phyloP scores from a whole-genome alignment of 495 filamentous ascomycete genomes.

The Filosporella fistucella region DNA sequence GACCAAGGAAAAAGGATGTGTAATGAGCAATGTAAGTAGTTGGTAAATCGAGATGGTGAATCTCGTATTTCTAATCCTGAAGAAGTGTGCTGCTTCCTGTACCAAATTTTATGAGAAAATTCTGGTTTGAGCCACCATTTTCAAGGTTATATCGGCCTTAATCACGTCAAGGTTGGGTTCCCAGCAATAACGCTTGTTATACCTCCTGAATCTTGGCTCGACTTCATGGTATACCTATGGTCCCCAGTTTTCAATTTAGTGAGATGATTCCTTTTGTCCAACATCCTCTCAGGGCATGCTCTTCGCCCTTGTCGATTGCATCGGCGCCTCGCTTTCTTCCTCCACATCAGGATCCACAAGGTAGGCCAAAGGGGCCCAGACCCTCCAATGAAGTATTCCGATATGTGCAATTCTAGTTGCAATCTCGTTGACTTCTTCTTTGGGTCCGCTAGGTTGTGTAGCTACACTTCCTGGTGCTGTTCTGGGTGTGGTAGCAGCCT shows the following conservation, averaged over 20 bases:
- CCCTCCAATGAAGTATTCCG: constrained; percentile 77
- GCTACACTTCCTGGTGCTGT: neutral
- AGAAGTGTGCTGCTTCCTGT: no score
- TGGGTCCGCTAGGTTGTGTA: neutral
- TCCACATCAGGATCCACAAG: constrained; percentile 24
- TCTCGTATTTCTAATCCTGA: no score
- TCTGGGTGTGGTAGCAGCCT: constrained; percentile 34
- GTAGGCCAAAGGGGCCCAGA: constrained; percentile 75
- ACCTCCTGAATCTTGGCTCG: neutral
- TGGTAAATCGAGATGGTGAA: no score
- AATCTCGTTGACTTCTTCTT: constrained; percentile 45
- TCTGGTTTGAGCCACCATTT: no score
- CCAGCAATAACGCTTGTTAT: neutral
- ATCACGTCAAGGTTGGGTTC: no score
- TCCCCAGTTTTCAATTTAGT: neutral
- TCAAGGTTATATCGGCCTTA: no score
- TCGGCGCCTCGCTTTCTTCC: constrained; percentile 3
- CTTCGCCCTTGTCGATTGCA: constrained; percentile 17
- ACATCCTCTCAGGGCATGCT: constrained; percentile 8
- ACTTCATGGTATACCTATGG: neutral
- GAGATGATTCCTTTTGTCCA: neutral
- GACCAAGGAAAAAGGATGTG: no score
- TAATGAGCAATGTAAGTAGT: no score
- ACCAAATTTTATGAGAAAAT: no score
- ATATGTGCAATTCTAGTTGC: constrained; percentile 74